Evolutionary conservation across 108 stramenopile species (phyloP), one percentile per base, ranked within the genome.

Genomic region (Cyclotella baltica): DNA sequence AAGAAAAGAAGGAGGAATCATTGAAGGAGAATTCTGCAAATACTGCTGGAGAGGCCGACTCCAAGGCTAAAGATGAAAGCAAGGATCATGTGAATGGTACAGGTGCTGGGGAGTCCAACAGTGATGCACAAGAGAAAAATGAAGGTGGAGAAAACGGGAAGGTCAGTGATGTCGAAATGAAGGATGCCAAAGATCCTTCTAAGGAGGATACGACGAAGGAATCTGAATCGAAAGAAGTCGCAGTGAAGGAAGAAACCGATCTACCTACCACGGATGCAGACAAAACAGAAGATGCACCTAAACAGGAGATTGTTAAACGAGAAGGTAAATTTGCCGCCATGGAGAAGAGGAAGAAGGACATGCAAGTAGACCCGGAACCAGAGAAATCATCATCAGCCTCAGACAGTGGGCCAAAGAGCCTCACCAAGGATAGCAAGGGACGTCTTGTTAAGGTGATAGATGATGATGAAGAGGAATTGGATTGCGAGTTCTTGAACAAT

Each of bases 401-500:
- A 8, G 75, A 81, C 30, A 76, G 72, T 13, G 51, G n/a, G n/a
- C 11, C 11, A n/a, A 76, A 78, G 50, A 73, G 73, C 38, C 67
- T 89, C 11, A 88, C 86, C 28, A 89, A 80, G 57, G 93, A 96
- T 76, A 93, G 92, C 69, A 90, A 92, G 55, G 95, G 95, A 9
- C 83, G 92, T 37, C 78, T 80, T 43, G 91, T 90, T 47, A 95
- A 90, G 83, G 93, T 95, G 23, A 83, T 93, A 15, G 96, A 93
- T 68, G 96, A 94, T 56, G 96, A 95, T 37, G 84, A 74, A 11
- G 96, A 93, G 75, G 91, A 95, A 59, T 71, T 94, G 84, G 94
- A 93, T 66, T 96, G 95, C 70, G 95, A 94, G 74, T 92, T 95
- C 71, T 79, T 93, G 37, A 97, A 92, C 67, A 92, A 93, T 73